Evolutionary conservation across 2,329 filamentous ascomycete genomes (phyloP).

Genomic region (Calonectria naviculata): DNA sequence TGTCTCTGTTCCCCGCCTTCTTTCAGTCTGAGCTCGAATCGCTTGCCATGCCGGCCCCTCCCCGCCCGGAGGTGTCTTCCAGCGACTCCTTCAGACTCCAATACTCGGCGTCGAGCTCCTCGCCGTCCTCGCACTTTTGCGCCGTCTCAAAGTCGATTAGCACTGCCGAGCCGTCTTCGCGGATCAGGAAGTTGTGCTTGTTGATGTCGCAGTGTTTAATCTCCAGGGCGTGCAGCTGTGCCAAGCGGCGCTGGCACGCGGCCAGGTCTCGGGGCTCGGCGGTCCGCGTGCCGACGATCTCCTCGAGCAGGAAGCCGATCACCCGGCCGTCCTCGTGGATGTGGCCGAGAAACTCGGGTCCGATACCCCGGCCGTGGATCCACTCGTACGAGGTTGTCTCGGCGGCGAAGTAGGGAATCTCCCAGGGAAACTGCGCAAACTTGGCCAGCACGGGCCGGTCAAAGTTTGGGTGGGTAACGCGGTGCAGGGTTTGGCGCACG

Average conservation of each 20-base stretch:
- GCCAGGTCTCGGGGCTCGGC: conserved; percentile 43
- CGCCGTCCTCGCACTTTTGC: conserved; percentile 34
- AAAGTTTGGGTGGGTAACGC: conserved; percentile 38
- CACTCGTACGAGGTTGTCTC: conserved; percentile 45
- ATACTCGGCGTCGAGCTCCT: conserved; percentile 39
- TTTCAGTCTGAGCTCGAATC: conserved; percentile 39
- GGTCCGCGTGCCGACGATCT: conserved; percentile 35
- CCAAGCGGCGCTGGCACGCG: conserved; percentile 41
- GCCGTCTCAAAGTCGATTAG: conserved; percentile 48
- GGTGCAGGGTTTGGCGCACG: conserved; percentile 42
- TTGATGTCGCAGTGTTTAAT: conserved; percentile 49
- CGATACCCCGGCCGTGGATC: conserved; percentile 41
- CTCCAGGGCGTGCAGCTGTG: conserved; percentile 42
- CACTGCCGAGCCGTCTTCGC: conserved; percentile 34
- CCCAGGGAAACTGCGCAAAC: conserved; percentile 43
- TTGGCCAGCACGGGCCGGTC: conserved; percentile 36
- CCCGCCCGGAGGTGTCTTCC: conserved; percentile 38
- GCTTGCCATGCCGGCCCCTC: conserved; percentile 39
- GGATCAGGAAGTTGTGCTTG: conserved; percentile 48
- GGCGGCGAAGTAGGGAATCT: conserved; percentile 44
- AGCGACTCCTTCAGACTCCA: conserved; percentile 31
- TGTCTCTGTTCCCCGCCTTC: not conserved
- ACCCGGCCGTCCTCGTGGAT: conserved; percentile 45
- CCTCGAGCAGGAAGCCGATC: conserved; percentile 43
- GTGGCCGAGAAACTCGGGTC: conserved; percentile 44